Base-by-base conservation (phyloP, 2,329 filamentous ascomycete species). In the Aspergillus brunneoviolaceus region DNA sequence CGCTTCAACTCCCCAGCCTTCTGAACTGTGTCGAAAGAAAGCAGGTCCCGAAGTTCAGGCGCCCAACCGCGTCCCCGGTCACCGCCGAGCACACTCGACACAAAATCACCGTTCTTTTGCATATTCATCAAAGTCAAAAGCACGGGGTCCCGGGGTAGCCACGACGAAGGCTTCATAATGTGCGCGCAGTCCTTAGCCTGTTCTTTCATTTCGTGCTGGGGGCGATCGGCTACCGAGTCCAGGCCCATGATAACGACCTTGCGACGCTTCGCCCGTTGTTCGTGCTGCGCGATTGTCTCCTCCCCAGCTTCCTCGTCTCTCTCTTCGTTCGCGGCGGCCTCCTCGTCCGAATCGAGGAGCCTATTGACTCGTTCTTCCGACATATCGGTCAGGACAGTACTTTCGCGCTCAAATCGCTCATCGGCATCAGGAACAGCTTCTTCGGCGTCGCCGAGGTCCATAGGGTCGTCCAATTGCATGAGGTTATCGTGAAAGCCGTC, bases 31-130 rank as follows among this genome's bases (percentile, higher is more conserved):
- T 96, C 91, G 48, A 97, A 81, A 1, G 92, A 96, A n/a, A 98
- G 81, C 69, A 99, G 87, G n/a, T 90, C 92, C 61, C 91, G 89
- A 21, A 99, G 84, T 77, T 99, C 95, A 0, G 94, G 94, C 3
- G 94, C 94, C 93, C 92, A 97, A 48, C 86, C 86, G 65, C 86
- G 84, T 67, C 88, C 88, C 64, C 90, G 87, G 42, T 88, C 90
- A 63, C 93, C 91, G 55, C 90, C 88, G 78, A 97, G 88, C 64
- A 96, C 88, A 69, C 87, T 93, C 4, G 89, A 90, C 19, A 97
- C 91, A 69, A 99, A 98, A 45, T 88, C 91, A 57, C 95, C 94
- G 57, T 85, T 92, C 78, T 90, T 92, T 75, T 97, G 95, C 84
- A 97, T 89, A 68, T 93, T 91, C 81, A 96, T 89, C 23, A 99